Percentiles rank a stretch among this genome's conserved stretches.
These are phyloP conservation scores for Colletotrichum lupini DNA, from an alignment of 2,329 filamentous ascomycete species.

Conservation along the genomic window DNA sequence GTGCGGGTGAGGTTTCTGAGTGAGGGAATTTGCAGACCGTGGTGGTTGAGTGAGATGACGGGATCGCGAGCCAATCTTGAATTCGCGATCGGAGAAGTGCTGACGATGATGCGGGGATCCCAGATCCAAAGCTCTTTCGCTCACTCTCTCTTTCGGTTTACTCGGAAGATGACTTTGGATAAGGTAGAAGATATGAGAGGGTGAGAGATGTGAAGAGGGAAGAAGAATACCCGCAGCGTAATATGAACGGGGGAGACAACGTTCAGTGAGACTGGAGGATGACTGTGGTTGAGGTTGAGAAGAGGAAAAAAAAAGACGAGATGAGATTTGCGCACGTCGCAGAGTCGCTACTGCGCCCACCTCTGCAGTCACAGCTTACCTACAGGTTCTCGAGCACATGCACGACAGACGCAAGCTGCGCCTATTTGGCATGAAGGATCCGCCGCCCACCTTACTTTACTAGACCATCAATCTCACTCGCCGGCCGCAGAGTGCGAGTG, in stretches of 20 bases:
- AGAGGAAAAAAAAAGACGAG: background rate
- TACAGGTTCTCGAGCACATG: background rate
- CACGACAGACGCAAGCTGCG: no score
- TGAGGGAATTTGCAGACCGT: background rate
- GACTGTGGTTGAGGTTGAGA: background rate
- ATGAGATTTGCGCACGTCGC: conserved; percentile 2
- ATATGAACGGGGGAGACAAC: no score
- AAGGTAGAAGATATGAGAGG: background rate
- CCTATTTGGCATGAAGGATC: no score
- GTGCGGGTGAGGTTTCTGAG: no score
- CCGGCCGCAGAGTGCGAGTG: no score
- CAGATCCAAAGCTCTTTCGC: background rate
- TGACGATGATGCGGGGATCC: background rate
- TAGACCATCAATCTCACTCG: no score
- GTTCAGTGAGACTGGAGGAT: background rate
- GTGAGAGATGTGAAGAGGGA: background rate
- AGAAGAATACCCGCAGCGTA: background rate
- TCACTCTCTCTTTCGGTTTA: no score
- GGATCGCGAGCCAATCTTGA: background rate
- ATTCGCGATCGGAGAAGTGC: background rate
- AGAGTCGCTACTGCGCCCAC: background rate
- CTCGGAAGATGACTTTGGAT: no score
- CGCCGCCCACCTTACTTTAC: no score
- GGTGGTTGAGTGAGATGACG: background rate
- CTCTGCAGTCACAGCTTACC: background rate